Evolutionary conservation across 116 monocot species (phyloP).

Genomic region (Iris pallida): DNA sequence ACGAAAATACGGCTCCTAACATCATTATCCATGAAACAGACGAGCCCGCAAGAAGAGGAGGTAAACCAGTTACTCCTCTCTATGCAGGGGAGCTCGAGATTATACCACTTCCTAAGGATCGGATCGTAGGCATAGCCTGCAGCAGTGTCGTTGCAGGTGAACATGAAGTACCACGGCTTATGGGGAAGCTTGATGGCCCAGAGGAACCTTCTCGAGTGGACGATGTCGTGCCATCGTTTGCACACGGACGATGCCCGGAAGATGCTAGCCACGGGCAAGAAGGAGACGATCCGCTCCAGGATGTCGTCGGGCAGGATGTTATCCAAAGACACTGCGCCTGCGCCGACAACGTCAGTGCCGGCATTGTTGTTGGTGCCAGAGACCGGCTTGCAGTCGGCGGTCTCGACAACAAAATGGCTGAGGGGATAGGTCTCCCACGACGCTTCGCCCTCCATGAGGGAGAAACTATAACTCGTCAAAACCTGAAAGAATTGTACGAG

Average conservation of each 20-base stretch:
- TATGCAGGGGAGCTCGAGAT: constrained; percentile 69
- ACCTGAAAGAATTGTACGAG: too few species aligned
- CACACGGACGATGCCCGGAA: constrained; percentile 61
- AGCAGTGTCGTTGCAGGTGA: constrained; percentile 52
- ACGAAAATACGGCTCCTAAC: constrained; percentile 52
- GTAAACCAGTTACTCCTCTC: constrained; percentile 72
- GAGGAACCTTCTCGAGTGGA: constrained; percentile 49
- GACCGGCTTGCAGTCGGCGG: constrained; percentile 2
- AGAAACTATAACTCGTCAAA: too few species aligned
- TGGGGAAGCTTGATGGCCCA: constrained; percentile 34
- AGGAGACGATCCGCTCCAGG: constrained; percentile 70
- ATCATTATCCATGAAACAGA: constrained; percentile 89
- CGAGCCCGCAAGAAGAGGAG: constrained; percentile 73
- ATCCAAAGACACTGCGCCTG: constrained; percentile 42
- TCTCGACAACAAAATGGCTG: constrained; percentile 19
- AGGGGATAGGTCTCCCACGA: constrained; percentile 45
- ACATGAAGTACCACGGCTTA: constrained; percentile 99
- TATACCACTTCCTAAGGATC: constrained; percentile 75
- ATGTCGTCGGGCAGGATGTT: constrained; percentile 71
- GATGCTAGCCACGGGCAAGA: constrained; percentile 59
- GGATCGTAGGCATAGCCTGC: constrained; percentile 77
- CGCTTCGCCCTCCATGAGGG: constrained; percentile 42
- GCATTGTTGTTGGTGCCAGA: constrained; percentile 12
- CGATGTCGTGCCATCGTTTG: constrained; percentile 68
- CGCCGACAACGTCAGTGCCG: constrained; percentile 2